A percentile compares a stretch with the other conserved stretches of the same genome.
These are phyloP conservation scores for Lantana camara DNA, from an alignment of 257 asterid genomes.

Conservation along the genomic window DNA sequence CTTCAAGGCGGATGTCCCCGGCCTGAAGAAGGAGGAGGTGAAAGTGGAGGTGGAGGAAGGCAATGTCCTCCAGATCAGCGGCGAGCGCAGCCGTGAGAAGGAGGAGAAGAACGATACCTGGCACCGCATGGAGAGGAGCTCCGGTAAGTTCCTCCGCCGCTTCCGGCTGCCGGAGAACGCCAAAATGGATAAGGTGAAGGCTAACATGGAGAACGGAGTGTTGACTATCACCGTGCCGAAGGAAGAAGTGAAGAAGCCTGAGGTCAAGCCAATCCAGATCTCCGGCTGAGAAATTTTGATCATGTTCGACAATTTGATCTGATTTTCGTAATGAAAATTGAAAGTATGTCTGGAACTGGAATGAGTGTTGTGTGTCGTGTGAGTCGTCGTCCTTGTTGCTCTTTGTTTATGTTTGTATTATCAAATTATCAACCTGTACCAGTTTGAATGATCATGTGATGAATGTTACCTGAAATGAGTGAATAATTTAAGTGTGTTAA, in stretches of 20 bases:
- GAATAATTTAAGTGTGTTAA: no score
- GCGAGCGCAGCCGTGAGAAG: conserved; percentile 38
- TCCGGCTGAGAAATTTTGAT: no score
- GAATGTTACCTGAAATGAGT: no score
- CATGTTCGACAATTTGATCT: no score
- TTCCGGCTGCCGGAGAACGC: conserved; percentile 35
- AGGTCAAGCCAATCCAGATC: background rate
- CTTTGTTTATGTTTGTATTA: no score
- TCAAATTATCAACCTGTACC: no score
- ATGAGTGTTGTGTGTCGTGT: no score
- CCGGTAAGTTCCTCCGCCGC: conserved; percentile 26
- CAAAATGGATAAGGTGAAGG: conserved; percentile 25
- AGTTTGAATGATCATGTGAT: no score
- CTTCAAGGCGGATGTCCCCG: conserved; percentile 39
- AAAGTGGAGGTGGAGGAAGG: conserved; percentile 45
- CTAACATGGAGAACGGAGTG: conserved; percentile 10
- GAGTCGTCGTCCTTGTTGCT: no score
- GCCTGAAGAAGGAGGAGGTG: conserved; percentile 42
- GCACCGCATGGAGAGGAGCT: conserved; percentile 43
- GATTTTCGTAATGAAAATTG: no score
- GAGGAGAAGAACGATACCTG: conserved; percentile 47
- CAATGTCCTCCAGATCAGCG: conserved; percentile 40
- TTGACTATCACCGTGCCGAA: conserved; percentile 2
- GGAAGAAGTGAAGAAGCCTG: conserved; percentile 5
- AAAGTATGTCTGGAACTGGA: no score